Conservation (phyloP, 129 eudicot genomes). For the Flaveria ramosissima region DNA sequence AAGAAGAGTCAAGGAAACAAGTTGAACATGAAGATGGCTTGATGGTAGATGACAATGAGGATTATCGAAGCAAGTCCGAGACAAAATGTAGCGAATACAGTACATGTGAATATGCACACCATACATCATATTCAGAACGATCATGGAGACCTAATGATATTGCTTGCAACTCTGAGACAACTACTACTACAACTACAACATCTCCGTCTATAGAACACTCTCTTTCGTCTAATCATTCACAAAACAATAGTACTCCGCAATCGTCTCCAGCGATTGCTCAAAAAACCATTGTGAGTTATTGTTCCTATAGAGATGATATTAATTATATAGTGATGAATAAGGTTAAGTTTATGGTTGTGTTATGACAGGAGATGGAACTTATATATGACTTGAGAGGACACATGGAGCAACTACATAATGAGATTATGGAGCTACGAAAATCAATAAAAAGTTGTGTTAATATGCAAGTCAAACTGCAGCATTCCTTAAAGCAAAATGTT, state of each 20-base stretch:
- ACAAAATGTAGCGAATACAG: slow-evolving; percentile 35
- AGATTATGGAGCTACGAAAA: slow-evolving; percentile 64
- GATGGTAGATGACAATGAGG: slow-evolving; percentile 28
- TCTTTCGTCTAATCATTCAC: slow-evolving; percentile 25
- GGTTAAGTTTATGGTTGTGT: slow-evolving; percentile 11
- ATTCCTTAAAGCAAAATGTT: slow-evolving; percentile 45
- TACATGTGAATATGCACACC: slow-evolving; percentile 37
- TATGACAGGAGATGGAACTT: slow-evolving; percentile 70
- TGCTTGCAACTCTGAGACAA: slow-evolving; percentile 42
- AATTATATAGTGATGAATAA: background rate
- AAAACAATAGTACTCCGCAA: slow-evolving; percentile 34
- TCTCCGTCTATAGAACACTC: slow-evolving; percentile 52
- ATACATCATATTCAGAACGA: slow-evolving; percentile 28
- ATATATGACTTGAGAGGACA: slow-evolving; percentile 72
- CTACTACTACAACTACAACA: slow-evolving; percentile 26
- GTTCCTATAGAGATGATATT: background rate
- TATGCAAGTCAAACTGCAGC: slow-evolving; percentile 65
- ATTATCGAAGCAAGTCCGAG: slow-evolving; percentile 34
- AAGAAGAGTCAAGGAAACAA: slow-evolving; percentile 6
- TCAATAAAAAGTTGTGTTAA: slow-evolving; percentile 67
- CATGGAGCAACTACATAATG: slow-evolving; percentile 76
- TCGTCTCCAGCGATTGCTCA: slow-evolving; percentile 26
- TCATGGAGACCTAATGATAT: slow-evolving; percentile 44
- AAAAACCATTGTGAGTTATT: slow-evolving; percentile 53
- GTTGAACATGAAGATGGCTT: slow-evolving; percentile 23